Evolutionary conservation across 352 stramenopile genomes (phyloP).

Genomic region (Phytophthora kernoviae): DNA sequence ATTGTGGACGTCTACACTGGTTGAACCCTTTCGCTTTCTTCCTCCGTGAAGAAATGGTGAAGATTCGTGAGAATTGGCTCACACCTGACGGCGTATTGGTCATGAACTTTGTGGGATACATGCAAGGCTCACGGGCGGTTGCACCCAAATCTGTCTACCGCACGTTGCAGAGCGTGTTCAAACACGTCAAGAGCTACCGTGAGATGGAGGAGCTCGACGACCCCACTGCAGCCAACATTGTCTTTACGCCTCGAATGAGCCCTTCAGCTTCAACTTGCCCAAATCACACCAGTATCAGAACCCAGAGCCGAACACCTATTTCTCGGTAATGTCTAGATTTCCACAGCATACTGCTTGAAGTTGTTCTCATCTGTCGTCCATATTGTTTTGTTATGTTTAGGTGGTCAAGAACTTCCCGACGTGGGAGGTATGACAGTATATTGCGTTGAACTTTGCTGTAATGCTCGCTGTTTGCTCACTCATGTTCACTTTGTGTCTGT

Average conservation of each 20-base stretch:
- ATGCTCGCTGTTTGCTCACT: background rate
- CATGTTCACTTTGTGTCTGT: background rate
- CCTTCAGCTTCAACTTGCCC: constrained; percentile 68
- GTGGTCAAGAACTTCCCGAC: constrained; percentile 63
- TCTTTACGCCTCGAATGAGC: constrained; percentile 80
- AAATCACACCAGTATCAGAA: constrained; percentile 55
- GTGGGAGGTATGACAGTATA: constrained; percentile 50
- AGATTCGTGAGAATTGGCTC: constrained; percentile 60
- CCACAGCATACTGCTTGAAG: background rate
- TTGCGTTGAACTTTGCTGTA: background rate
- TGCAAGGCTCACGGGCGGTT: constrained; percentile 49
- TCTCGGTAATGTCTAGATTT: constrained; percentile 38
- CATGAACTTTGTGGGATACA: constrained; percentile 81
- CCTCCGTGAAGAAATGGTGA: constrained; percentile 58
- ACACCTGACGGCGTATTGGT: constrained; percentile 60
- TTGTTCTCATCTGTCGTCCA: background rate
- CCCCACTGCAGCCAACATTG: constrained; percentile 59
- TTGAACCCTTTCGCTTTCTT: constrained; percentile 79
- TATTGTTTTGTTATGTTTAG: constrained; percentile 30
- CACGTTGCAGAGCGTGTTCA: constrained; percentile 70
- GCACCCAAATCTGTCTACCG: constrained; percentile 74
- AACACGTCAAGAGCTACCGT: constrained; percentile 69
- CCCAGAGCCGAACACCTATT: constrained; percentile 56
- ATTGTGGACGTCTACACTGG: constrained; percentile 77
- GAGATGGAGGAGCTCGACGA: constrained; percentile 55